phyloP scores from a whole-genome alignment of 2,329 filamentous ascomycete species.

The Neofusicoccum kwambonambiense region DNA sequence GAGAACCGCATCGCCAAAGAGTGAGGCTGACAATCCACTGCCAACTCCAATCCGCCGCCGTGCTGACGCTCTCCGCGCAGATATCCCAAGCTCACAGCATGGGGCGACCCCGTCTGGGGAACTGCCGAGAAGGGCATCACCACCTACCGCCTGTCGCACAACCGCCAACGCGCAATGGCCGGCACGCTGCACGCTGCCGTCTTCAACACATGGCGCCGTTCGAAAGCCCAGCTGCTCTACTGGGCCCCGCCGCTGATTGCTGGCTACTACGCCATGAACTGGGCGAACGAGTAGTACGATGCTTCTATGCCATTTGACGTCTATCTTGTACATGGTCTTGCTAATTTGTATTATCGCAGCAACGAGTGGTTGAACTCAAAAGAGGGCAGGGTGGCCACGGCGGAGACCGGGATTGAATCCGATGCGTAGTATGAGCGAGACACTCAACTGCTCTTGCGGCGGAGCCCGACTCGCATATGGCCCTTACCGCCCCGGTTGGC shows the following conservation, averaged over 20 bases:
- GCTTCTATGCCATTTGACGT: not conserved
- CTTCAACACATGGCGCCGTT: conserved; percentile 93
- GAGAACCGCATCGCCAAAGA: conserved; percentile 7
- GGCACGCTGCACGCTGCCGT: conserved; percentile 75
- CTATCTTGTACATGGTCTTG: not conserved
- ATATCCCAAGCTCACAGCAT: not conserved
- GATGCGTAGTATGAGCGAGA: too few species aligned
- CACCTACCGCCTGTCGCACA: conserved; percentile 75
- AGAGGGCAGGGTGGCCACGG: conserved; percentile 54
- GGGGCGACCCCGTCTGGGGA: conserved; percentile 9
- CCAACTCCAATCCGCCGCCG: not conserved
- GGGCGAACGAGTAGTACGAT: conserved; percentile 84
- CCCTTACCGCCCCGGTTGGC: conserved; percentile 56
- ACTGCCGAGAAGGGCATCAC: conserved; percentile 57
- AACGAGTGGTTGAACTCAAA: conserved; percentile 83
- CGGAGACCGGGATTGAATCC: conserved; percentile 37
- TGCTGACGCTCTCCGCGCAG: not conserved
- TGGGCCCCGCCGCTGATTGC: conserved; percentile 74
- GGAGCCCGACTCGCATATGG: conserved; percentile 50
- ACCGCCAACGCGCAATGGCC: conserved; percentile 85
- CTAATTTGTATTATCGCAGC: conserved; percentile 44
- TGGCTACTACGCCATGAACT: conserved; percentile 81
- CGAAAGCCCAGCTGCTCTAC: conserved; percentile 83
- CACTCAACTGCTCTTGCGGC: not conserved
- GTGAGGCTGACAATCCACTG: not conserved